Evolutionary conservation across 768 basidiomycete species (phyloP), one percentile per base, ranked within the genome.

Genomic region (Rhodosporidiobolus sp.): DNA sequence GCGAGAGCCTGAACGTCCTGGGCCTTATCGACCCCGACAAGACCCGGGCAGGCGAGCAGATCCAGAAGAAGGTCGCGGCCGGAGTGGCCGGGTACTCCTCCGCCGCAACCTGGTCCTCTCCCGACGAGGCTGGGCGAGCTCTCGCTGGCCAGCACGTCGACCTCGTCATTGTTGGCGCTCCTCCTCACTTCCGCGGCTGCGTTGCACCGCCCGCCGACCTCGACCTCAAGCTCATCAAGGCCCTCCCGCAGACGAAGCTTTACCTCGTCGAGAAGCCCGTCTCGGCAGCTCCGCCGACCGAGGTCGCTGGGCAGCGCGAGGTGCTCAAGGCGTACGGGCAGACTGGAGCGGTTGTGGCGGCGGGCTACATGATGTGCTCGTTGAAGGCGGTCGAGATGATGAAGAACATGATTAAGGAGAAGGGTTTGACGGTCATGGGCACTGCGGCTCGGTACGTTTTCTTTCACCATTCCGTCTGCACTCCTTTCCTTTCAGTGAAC

Each of bases 371-470:
- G 93, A 84, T 95, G 74, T 88, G 92, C 74, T 95, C 95, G 83
- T 85, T 95, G 77, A 90, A 89, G 81, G 92, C 89, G 28, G 91
- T 94, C 30, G 92, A 94, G 82, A 88, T 88, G 86, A 95, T 97
- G 90, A 94, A 94, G 83, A 86, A 89, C 71, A 92, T 95, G 80
- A 90, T 97, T 78, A 84, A 89, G 77, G 92, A 94, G 71, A 95
- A 96, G 80, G 86, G 90, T 78, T 85, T 97, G 65, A 89, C 88
- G 24, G 93, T 97, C 59, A 96, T 97, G 94, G 85, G 89, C 55
- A 97, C 94, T 34, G 88, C 93, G 73, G 94, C 93, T n/a, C 89
- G 94, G 72, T 97, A 94, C 81, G 93, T 90, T 89, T 88, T 77
- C 90, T 57, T 17, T 63, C 58, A 8, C 5, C 22, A 6, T 8